These are phyloP conservation scores for Ophiostoma himal-ulmi DNA, from an alignment of 2,329 filamentous ascomycete genomes.

Conservation along the genomic window DNA sequence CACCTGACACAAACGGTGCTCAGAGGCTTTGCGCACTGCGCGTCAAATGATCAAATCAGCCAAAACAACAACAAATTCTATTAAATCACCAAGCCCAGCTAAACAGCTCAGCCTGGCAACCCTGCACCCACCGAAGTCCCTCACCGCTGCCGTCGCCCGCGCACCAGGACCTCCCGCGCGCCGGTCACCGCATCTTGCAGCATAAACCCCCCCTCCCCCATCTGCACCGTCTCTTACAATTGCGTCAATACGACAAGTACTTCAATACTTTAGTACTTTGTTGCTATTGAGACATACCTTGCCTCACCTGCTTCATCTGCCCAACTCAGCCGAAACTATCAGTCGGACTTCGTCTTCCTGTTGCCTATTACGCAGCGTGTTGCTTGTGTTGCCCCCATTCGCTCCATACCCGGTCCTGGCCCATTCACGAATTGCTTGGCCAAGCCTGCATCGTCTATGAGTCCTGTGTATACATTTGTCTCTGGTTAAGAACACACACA, in stretches of 20 bases:
- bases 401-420: conserved; percentile 6
- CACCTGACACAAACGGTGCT: background rate
- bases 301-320: background rate
- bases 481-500: background rate
- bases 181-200: conserved; percentile 22
- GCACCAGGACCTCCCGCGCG: conserved; percentile 9
- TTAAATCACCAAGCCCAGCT: background rate
- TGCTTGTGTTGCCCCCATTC: conserved; percentile 4
- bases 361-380: conserved; percentile 10
- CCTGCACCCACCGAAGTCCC: background rate
- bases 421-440: background rate
- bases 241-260: conserved; percentile 7
- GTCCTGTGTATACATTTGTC: conserved; percentile 4
- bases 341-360: background rate
- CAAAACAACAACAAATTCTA: background rate
- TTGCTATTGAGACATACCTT: conserved; percentile 8
- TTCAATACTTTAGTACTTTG: background rate
- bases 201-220: background rate
- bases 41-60: background rate
- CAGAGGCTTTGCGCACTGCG: background rate
- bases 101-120: background rate
- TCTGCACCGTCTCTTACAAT: background rate
- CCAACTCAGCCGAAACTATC: background rate
- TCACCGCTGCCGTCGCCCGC: conserved; percentile 21
- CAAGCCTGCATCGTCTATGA: background rate